Percentiles rank a stretch among this genome's conserved stretches.
phyloP scores from a whole-genome alignment of 257 asterid genomes.

The Ehretia macrophylla region DNA sequence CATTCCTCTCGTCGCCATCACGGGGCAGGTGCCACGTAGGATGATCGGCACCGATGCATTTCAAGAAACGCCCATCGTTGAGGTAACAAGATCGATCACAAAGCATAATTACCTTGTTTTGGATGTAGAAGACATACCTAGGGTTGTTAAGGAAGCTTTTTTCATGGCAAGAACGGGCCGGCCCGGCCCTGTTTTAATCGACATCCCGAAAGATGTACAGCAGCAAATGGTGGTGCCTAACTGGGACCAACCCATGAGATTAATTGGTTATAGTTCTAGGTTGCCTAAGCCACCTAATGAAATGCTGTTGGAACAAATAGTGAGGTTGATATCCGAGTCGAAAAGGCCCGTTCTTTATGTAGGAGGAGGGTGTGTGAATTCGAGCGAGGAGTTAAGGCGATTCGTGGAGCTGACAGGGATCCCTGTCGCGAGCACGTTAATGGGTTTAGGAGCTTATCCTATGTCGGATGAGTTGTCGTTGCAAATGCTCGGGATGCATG shows the following conservation, averaged over 20 bases:
- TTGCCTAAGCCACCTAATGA: background rate
- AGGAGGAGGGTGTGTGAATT: background rate
- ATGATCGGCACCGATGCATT: constrained; percentile 2
- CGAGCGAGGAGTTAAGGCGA: constrained; percentile 2
- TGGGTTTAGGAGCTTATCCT: constrained; percentile 3
- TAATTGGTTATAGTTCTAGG: background rate
- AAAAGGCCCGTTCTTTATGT: constrained; percentile 1
- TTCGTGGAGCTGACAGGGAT: constrained; percentile 6
- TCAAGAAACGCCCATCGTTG: constrained; percentile 3
- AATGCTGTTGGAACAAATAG: background rate
- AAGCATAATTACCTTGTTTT: constrained; percentile 4
- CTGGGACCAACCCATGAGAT: background rate
- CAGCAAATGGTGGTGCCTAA: background rate
- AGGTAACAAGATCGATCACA: background rate
- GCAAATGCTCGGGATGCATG: constrained; percentile 3
- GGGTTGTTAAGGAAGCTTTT: background rate
- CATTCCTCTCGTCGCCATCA: background rate
- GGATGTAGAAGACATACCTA: background rate
- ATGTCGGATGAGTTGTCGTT: background rate
- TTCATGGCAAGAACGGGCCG: background rate
- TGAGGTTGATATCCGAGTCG: constrained; percentile 1
- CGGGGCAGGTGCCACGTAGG: background rate
- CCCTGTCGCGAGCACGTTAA: constrained; percentile 3
- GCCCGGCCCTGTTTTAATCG: background rate
- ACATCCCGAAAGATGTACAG: background rate